These are phyloP conservation scores for Euryodendron excelsum DNA, from an alignment of 148 eudicot genomes.

Conservation along the genomic window DNA sequence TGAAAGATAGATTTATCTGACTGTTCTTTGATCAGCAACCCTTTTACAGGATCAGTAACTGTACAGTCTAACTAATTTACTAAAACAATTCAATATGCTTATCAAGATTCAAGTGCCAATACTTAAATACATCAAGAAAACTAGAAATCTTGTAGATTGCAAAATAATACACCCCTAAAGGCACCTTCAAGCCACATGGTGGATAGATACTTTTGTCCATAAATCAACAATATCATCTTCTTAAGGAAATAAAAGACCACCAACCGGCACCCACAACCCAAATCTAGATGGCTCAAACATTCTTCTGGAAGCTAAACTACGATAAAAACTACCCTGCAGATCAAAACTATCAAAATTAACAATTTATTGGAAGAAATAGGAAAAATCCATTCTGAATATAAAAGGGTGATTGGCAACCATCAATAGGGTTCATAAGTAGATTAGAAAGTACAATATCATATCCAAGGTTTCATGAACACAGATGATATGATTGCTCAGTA, in stretches of 20 bases:
- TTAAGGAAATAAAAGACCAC: neutral
- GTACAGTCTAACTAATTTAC: neutral
- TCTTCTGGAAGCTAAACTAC: neutral
- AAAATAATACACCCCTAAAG: neutral
- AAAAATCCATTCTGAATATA: neutral
- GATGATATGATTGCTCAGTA: neutral
- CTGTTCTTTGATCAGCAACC: neutral
- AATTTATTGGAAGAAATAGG: neutral
- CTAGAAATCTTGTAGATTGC: neutral
- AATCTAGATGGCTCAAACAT: neutral
- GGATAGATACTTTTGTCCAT: neutral
- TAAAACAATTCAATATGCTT: neutral
- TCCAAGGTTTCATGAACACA: neutral
- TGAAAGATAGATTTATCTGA: neutral
- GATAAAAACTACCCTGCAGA: too few relatives aligned
- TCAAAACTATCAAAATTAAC: neutral
- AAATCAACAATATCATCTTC: neutral
- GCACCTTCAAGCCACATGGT: neutral
- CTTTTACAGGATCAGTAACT: neutral
- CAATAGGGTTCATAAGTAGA: neutral
- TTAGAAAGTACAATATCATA: neutral
- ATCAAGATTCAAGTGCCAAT: neutral
- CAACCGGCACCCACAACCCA: neutral
- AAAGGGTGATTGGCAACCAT: neutral
- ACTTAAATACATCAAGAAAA: neutral